phyloP scores from a whole-genome alignment of 164 flowering plant genomes.

The Liriodendron chinense region DNA sequence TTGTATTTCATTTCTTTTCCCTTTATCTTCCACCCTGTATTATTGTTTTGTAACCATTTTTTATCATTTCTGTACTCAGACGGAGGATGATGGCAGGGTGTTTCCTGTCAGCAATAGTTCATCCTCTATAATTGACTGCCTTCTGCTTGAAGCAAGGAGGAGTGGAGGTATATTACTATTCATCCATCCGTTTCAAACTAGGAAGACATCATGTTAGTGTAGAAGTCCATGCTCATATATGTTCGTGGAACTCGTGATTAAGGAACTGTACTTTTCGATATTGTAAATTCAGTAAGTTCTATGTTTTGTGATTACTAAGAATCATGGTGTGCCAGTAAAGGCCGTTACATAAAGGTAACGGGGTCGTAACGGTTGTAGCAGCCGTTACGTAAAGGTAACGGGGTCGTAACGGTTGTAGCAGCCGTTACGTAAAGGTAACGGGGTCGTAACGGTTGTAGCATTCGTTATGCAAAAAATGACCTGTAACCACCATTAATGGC shows the following conservation, averaged over 20 bases:
- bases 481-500: too few relatives aligned
- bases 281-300: background rate
- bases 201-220: background rate
- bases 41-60: background rate
- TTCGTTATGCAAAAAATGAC: too few relatives aligned
- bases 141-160: conserved; percentile 58
- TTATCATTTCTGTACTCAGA: conserved; percentile 30
- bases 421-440: too few relatives aligned
- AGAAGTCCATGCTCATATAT: background rate
- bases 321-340: too few relatives aligned
- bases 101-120: conserved; percentile 87
- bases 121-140: conserved; percentile 83
- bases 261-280: too few relatives aligned
- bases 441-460: too few relatives aligned
- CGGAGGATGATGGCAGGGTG: conserved; percentile 93
- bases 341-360: too few relatives aligned
- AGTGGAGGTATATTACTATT: conserved; percentile 53
- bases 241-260: background rate
- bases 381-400: too few relatives aligned
- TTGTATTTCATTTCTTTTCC: conserved; percentile 9
- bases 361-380: too few relatives aligned
- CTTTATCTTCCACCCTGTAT: background rate
- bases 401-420: too few relatives aligned
- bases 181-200: background rate
- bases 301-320: background rate